Evolutionary conservation across 2,329 filamentous ascomycete genomes (phyloP), one percentile per base, ranked within the genome.

Genomic region (Fusarium sororula): DNA sequence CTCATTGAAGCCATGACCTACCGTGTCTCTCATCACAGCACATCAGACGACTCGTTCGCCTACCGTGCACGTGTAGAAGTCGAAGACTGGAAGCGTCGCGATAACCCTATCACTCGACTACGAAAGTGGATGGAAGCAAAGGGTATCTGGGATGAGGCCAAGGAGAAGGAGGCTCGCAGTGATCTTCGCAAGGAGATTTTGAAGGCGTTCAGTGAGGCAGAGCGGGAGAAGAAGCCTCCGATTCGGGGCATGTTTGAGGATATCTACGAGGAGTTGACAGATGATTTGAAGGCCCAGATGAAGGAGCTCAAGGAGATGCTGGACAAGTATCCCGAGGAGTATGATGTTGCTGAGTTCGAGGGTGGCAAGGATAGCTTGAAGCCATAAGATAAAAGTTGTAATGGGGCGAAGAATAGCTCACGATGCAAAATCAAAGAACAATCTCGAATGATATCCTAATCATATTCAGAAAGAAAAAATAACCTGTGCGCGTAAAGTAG

Each of bases 1-100:
- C 85, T 99, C 13, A 92, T 99, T 45, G 96, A 99, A 84, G 95
- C 95, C 63, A 97, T 99, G 94, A 96, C 94, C 30, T 99, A 99
- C 84, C 94, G 96, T n/a, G 95, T 98, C 48, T 96, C 94, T 12
- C 95, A 99, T 81, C 96, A 99, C 85, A 98, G 94, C 83, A 99
- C 96, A 2, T 96, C 93, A 1, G 96, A 99, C 80, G 96, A 99
- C 83, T 96, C 93, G 32, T 99, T 98, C 79, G 96, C 96, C 1
- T 99, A 99, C 84, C 93, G 96, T 14, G 95, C 95, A 4, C 91
- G 93, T 32, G 91, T 98, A 2, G 96, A 99, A 80, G 96, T 99
- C 82, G 94, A 98, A 80, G 94, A 97, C 81, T 98, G 95, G 95
- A 97, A 97, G 82, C 88, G 94, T 1, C 87, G 95, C 18, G 95